Conservation (phyloP, 495 filamentous ascomycete species). For the Penicillium robsamsonii region DNA sequence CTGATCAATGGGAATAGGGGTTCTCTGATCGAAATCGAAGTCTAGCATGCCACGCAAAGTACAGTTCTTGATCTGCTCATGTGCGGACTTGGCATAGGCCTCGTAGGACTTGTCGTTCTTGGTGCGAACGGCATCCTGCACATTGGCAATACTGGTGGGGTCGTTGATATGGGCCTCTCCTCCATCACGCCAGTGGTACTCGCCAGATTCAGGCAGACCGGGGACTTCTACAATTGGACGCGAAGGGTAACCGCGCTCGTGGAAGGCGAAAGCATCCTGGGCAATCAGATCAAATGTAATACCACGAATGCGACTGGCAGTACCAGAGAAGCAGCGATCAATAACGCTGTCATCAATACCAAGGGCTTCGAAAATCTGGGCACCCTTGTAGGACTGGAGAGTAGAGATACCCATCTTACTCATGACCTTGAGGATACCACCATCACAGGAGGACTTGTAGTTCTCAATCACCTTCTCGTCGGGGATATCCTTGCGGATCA, state of each 20-base stretch:
- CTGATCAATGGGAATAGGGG: constrained; percentile 91
- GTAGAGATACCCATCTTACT: constrained; percentile 99
- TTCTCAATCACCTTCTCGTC: constrained; percentile 88
- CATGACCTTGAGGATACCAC: constrained; percentile 99
- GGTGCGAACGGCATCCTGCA: constrained; percentile 94
- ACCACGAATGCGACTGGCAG: constrained; percentile 92
- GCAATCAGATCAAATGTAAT: constrained; percentile 95
- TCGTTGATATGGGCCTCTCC: constrained; percentile 99
- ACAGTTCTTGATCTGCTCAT: constrained; percentile 98
- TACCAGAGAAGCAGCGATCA: constrained; percentile 94
- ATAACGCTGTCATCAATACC: constrained; percentile 95
- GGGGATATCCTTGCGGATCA: constrained; percentile 85
- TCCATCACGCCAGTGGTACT: constrained; percentile 99
- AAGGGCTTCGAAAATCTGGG: constrained; percentile 99
- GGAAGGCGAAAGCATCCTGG: constrained; percentile 93
- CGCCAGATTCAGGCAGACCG: constrained; percentile 89
- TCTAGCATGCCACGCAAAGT: constrained; percentile 95
- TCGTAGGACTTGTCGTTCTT: constrained; percentile 99
- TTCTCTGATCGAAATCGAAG: constrained; percentile 90
- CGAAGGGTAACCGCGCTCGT: constrained; percentile 92
- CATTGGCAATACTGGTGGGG: constrained; percentile 90
- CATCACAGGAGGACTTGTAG: constrained; percentile 97
- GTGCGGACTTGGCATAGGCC: constrained; percentile 90
- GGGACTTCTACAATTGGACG: constrained; percentile 74
- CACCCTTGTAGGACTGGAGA: constrained; percentile 96